Conservation (phyloP, 257 asterid species). For the Paraleonurus japonicus region DNA sequence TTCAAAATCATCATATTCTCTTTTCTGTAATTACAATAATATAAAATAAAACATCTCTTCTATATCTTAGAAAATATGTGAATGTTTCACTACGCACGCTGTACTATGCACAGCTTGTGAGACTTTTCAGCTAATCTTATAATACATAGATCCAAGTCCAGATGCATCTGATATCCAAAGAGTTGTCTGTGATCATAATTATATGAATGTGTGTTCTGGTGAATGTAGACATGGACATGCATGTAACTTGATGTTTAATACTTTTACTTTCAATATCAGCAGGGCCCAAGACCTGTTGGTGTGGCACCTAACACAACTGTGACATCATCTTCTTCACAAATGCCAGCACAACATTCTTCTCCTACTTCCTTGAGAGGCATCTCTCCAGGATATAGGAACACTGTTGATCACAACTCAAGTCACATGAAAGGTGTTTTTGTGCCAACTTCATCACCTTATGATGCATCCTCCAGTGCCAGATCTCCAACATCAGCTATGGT, state of each 20-base stretch:
- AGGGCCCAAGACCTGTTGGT: constrained; percentile 51
- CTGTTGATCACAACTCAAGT: constrained; percentile 50
- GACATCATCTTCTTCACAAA: constrained; percentile 53
- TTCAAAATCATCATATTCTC: neutral
- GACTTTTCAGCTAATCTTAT: constrained; percentile 3
- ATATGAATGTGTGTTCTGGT: neutral
- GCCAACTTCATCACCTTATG: constrained; percentile 73
- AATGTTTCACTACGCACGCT: constrained; percentile 13
- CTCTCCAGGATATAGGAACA: constrained; percentile 55
- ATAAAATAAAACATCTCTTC: neutral
- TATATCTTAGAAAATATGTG: neutral
- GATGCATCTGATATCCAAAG: neutral
- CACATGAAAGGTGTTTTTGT: constrained; percentile 60
- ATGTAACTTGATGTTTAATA: constrained; percentile 19
- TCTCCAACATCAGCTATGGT: constrained; percentile 68
- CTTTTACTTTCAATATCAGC: constrained; percentile 33
- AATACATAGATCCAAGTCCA: constrained; percentile 4
- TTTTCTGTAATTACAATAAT: neutral
- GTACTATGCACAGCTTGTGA: constrained; percentile 4
- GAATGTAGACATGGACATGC: constrained; percentile 1
- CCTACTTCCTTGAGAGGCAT: constrained; percentile 59
- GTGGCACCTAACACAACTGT: constrained; percentile 46
- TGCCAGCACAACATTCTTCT: constrained; percentile 59
- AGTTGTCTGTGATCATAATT: constrained; percentile 1
- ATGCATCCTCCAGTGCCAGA: constrained; percentile 58